Evolutionary conservation across 352 stramenopile genomes (phyloP), one percentile per base, ranked within the genome.

Genomic region (Aphanomyces stellatus): DNA sequence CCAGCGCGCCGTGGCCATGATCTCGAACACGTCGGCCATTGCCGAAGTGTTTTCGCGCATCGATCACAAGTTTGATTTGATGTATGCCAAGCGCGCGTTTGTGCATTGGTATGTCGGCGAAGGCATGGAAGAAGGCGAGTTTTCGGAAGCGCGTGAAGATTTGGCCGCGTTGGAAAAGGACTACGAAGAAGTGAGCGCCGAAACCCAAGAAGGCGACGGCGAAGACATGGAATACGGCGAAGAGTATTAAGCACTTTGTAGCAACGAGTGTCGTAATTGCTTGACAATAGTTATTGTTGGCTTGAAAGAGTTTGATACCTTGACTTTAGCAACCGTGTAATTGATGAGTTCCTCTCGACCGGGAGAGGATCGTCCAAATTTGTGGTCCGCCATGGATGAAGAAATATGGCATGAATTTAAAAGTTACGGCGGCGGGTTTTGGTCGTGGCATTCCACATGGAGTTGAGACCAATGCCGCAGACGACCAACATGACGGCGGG

Each of bases 61-160:
- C 69, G 94, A 98, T 78, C 92, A 99, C 88, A 98, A 99, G 89
- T 99, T 99, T 83, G 95, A 98, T 78, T 83, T 99, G 60, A 99
- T 99, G 96, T 99, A 98, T 76, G 90, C 91, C 75, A 98, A 98
- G 85, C 90, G 95, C 78, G 95, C 94, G 51, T 99, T 99, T 80
- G 93, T 99, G 63, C 95, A 99, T 82, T 99, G 96, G 95, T 97
- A 98, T 73, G 95, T 98, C 42, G 95, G 96, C 72, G 96, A 99
- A 79, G 96, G 96, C 75, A 99, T 99, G 96, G 96, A 99, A 77
- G 96, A 99, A 73, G 95, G 94, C 70, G 96, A 99, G 76, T 99
- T 99, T 82, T 97, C 89, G 64, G 96, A 99, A 70, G 96, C 96
- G 65, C 91, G 94, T 82, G 95, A 98, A 78, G 94, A 99, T 87